These are phyloP conservation scores for Coemansia sp. DNA, from an alignment of 192 early-diverging fungal species.

Conservation along the genomic window DNA sequence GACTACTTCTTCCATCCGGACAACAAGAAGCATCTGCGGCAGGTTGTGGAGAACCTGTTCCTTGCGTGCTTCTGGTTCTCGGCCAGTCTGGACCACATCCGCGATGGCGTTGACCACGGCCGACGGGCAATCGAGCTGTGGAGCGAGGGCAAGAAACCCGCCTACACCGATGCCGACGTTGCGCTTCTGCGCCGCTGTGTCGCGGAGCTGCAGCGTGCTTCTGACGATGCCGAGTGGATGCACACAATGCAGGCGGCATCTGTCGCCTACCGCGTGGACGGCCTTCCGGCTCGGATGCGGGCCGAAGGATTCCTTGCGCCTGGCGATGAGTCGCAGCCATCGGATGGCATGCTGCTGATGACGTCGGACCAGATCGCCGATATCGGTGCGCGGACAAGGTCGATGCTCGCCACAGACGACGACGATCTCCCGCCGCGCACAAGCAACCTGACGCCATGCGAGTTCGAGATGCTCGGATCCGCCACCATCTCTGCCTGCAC, in stretches of 20 bases:
- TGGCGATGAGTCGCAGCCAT: background rate
- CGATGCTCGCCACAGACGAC: conserved; percentile 18
- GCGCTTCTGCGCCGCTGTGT: conserved; percentile 27
- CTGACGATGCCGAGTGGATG: conserved; percentile 26
- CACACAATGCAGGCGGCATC: conserved; percentile 33
- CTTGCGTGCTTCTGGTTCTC: conserved; percentile 70
- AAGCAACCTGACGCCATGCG: conserved; percentile 31
- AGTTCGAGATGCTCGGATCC: conserved; percentile 25
- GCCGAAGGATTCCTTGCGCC: background rate
- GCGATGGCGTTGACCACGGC: conserved; percentile 37
- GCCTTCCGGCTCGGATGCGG: conserved; percentile 20
- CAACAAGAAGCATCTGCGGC: conserved; percentile 59
- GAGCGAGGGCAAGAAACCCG: conserved; percentile 34
- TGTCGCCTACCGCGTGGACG: conserved; percentile 21
- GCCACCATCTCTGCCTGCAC: conserved; percentile 15
- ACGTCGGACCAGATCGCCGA: conserved; percentile 28
- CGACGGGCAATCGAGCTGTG: conserved; percentile 40
- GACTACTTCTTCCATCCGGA: conserved; percentile 78
- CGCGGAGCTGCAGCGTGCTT: conserved; percentile 26
- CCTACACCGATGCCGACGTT: conserved; percentile 28
- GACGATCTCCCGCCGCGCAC: conserved; percentile 36
- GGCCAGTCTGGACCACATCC: conserved; percentile 37
- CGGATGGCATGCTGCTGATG: background rate
- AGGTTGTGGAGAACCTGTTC: conserved; percentile 66
- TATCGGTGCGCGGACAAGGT: conserved; percentile 10